Conservation (phyloP, 257 asterid species). For the Fraxinus cuspidata region DNA sequence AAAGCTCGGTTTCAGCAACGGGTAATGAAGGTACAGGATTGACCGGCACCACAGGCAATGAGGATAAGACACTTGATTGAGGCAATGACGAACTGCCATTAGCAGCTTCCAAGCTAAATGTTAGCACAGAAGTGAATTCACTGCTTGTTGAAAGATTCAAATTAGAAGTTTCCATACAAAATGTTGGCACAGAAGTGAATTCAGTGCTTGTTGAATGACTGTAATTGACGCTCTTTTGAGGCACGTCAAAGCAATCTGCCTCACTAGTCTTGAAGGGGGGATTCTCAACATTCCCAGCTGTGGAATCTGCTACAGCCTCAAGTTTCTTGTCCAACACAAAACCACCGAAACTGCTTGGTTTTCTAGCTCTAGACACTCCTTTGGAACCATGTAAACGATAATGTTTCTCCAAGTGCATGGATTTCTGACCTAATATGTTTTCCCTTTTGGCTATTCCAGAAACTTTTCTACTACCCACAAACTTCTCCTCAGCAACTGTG, state of each 20-base stretch:
- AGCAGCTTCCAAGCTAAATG: conserved; percentile 29
- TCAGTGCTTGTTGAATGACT: conserved; percentile 1
- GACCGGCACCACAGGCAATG: conserved; percentile 32
- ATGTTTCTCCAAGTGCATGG: conserved; percentile 74
- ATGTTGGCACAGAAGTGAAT: no score
- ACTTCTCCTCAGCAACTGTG: conserved; percentile 55
- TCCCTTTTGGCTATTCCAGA: conserved; percentile 80
- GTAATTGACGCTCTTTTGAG: conserved; percentile 40
- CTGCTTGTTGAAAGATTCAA: conserved; percentile 12
- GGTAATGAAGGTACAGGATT: conserved; percentile 45
- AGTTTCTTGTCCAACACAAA: conserved; percentile 78
- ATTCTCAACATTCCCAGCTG: conserved; percentile 52
- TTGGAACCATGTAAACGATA: conserved; percentile 65
- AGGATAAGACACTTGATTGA: conserved; percentile 37
- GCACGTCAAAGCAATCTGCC: conserved; percentile 43
- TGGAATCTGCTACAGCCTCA: conserved; percentile 63
- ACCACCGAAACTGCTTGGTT: conserved; percentile 59
- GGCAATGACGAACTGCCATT: conserved; percentile 38
- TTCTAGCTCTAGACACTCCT: conserved; percentile 55
- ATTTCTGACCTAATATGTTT: conserved; percentile 67
- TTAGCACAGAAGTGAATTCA: no score
- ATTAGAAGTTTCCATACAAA: conserved; percentile 35
- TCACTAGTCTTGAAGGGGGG: conserved; percentile 44
- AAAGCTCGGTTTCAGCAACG: conserved; percentile 81
- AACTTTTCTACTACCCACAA: conserved; percentile 61